These are phyloP conservation scores for Yarrowia sp. DNA, from an alignment of 805 yeast species.

Conservation along the genomic window DNA sequence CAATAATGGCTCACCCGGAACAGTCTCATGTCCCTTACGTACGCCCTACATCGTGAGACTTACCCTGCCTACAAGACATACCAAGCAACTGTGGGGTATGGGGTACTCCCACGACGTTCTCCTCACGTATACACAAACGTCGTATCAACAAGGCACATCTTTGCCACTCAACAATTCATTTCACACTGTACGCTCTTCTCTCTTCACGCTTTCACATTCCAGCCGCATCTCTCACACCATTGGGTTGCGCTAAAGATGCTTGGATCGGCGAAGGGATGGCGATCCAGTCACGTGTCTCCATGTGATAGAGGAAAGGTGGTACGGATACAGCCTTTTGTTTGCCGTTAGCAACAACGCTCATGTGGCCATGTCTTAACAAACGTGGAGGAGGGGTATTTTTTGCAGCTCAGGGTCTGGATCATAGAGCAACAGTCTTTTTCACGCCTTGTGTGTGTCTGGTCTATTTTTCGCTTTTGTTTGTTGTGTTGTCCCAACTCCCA, in stretches of 20 bases:
- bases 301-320: not conserved
- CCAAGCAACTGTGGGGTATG: too few relatives aligned
- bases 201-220: slow-evolving; percentile 8
- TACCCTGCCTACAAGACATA: too few relatives aligned
- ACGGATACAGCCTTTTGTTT: too few relatives aligned
- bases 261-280: not conserved
- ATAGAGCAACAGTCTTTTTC: not conserved
- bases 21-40: too few relatives aligned
- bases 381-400: not conserved
- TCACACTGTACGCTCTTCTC: not conserved
- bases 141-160: too few relatives aligned
- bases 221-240: slow-evolving; percentile 18
- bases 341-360: not conserved
- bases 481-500: not conserved
- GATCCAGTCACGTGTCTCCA: slow-evolving; percentile 12
- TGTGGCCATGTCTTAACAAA: too few relatives aligned
- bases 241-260: slow-evolving; percentile 1
- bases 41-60: too few relatives aligned
- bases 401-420: not conserved
- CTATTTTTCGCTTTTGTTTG: not conserved
- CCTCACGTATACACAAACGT: too few relatives aligned
- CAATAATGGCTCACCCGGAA: too few relatives aligned
- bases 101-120: too few relatives aligned
- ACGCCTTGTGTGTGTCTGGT: not conserved
- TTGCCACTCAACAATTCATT: too few relatives aligned